Evolutionary conservation across 164 flowering plant species (phyloP), one percentile per base, ranked within the genome.

Genomic region (Kingdonia uniflora): DNA sequence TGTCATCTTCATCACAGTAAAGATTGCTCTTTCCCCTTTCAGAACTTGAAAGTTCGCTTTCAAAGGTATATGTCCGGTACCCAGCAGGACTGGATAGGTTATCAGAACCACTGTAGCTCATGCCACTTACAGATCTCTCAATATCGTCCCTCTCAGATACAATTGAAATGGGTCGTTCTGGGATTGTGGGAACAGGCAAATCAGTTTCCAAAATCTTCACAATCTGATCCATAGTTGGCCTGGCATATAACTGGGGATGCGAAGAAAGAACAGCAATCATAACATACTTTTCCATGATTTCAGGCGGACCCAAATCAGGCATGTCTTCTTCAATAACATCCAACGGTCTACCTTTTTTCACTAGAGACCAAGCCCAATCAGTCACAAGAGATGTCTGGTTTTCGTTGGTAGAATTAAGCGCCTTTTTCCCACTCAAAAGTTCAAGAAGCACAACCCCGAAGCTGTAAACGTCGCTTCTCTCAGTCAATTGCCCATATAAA

Each of bases 171-270:
- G 87, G 85, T 5, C 97, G 64, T 24, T 84, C 94, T 0, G 88
- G 88, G 52, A 89, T 78, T 6, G 76, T 46, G 2, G 95, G 88
- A 52, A 86, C 73, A 0, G 81, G 78, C 15, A 60, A 19, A 42
- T 82, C 87, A 1, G 76, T 71, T 60, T 90, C 97, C 72, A 86
- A 51, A 67, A 86, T 78, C 68, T 84, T 86, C 58, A 84, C 82
- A 63, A 90, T 81, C 60, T 81, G 89, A 68, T 86, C 94, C 95
- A 90, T 86, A 0, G 85, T 81, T 43, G 91, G 97, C 72, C 97
- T 68, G 7, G 90, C 90, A 64, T 84, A 78, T 49, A 82, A 54
- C 59, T 81, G 82, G 2, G 90, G 90, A 66, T 90, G 89, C 45
- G 95, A 77, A 65, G 80, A 80, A 47, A 82, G 77, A 51, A 82